Evolutionary conservation across 2,329 filamentous ascomycete species (phyloP).

Genomic region (Colletotrichum abscissum): DNA sequence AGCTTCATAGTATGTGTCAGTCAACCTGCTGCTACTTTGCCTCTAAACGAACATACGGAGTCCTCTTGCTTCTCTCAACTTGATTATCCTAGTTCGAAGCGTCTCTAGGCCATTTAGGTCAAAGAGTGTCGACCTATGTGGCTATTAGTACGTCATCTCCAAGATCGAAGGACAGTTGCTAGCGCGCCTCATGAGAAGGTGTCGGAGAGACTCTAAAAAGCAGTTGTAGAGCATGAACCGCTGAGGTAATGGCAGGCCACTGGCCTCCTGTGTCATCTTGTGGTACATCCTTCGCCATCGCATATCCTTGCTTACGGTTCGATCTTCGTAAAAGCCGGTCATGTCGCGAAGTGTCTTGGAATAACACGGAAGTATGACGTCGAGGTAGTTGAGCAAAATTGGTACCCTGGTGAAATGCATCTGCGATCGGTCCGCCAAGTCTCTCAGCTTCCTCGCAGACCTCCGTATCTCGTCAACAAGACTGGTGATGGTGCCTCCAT

Average conservation of each 20-base stretch:
- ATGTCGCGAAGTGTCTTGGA: slow-evolving; percentile 65
- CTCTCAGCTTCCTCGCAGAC: slow-evolving; percentile 59
- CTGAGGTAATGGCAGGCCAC: slow-evolving; percentile 60
- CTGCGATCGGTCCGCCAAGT: slow-evolving; percentile 65
- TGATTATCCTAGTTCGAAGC: slow-evolving; percentile 59
- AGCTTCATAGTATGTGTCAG: slow-evolving; percentile 38
- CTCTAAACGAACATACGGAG: slow-evolving; percentile 55
- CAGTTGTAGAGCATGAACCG: slow-evolving; percentile 68
- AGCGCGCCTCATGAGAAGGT: slow-evolving; percentile 62
- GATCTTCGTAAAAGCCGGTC: slow-evolving; percentile 61
- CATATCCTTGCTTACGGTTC: slow-evolving; percentile 55
- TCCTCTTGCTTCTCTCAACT: slow-evolving; percentile 62
- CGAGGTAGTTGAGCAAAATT: slow-evolving; percentile 65
- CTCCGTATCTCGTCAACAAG: slow-evolving; percentile 60
- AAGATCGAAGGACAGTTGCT: background rate
- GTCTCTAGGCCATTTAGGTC: slow-evolving; percentile 66
- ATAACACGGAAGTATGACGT: slow-evolving; percentile 67
- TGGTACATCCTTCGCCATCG: slow-evolving; percentile 71
- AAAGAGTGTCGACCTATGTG: slow-evolving; percentile 60
- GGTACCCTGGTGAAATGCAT: slow-evolving; percentile 61
- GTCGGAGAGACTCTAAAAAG: slow-evolving; percentile 60
- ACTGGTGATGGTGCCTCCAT: slow-evolving; percentile 58
- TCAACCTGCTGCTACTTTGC: background rate
- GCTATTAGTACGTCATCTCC: background rate
- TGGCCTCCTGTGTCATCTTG: slow-evolving; percentile 63